A percentile compares a stretch with the other conserved stretches of the same genome.
Conservation (phyloP, 352 stramenopile genomes). For the Pythium apleroticum region DNA sequence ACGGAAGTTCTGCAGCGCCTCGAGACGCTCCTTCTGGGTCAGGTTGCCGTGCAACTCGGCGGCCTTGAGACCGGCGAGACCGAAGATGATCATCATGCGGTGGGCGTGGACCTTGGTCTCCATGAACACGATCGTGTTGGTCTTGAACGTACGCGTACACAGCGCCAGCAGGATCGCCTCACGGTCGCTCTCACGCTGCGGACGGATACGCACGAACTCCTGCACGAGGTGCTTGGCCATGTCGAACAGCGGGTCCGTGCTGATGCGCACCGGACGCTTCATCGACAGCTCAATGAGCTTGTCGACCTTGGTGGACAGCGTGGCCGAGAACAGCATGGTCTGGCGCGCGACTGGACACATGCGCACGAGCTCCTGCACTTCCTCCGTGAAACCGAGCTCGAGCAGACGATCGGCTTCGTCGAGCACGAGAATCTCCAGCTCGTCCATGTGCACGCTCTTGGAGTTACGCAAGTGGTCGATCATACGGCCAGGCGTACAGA, state of each 20-base stretch:
- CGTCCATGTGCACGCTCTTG: constrained; percentile 95
- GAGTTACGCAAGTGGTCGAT: constrained; percentile 98
- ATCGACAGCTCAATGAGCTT: constrained; percentile 96
- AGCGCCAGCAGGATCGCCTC: constrained; percentile 96
- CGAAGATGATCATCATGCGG: constrained; percentile 96
- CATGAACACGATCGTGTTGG: constrained; percentile 99
- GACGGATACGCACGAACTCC: constrained; percentile 97
- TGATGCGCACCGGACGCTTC: constrained; percentile 95
- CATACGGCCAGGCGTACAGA: constrained; percentile 98
- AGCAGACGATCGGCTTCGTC: constrained; percentile 95
- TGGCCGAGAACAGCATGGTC: constrained; percentile 99
- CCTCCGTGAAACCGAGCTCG: constrained; percentile 98
- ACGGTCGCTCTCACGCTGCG: constrained; percentile 89
- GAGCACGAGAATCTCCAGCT: constrained; percentile 97
- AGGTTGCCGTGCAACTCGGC: constrained; percentile 99
- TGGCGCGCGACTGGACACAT: constrained; percentile 94
- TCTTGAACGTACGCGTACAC: constrained; percentile 94
- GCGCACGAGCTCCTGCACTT: constrained; percentile 96
- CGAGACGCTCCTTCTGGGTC: constrained; percentile 94
- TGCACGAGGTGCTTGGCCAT: constrained; percentile 96
- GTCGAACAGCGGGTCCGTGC: constrained; percentile 92
- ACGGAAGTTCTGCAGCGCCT: constrained; percentile 96
- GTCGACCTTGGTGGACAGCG: constrained; percentile 97
- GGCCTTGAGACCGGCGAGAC: constrained; percentile 94
- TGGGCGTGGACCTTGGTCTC: constrained; percentile 97